A percentile compares a stretch with the other conserved stretches of the same genome.
These are phyloP conservation scores for Suillus subluteus DNA, from an alignment of 768 basidiomycete species.

Conservation along the genomic window DNA sequence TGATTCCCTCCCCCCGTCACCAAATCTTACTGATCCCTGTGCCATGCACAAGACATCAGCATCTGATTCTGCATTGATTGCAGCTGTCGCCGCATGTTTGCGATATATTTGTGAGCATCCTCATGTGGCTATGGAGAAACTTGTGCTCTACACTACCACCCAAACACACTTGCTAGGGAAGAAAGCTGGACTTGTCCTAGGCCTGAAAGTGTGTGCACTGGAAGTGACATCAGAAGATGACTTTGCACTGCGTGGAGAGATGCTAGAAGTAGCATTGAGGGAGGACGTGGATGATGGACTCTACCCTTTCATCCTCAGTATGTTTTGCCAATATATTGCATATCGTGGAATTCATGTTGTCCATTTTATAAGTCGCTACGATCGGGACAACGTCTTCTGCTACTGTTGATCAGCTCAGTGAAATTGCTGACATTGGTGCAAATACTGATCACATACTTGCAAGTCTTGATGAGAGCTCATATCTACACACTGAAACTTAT, in stretches of 20 bases:
- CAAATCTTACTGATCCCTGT: neutral
- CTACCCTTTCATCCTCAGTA: constrained; percentile 84
- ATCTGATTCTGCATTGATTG: constrained; percentile 79
- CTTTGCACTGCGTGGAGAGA: constrained; percentile 69
- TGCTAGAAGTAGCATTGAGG: constrained; percentile 60
- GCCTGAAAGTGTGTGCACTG: constrained; percentile 70
- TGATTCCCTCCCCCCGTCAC: neutral
- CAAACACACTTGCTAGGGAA: constrained; percentile 89
- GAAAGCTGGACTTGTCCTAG: constrained; percentile 81
- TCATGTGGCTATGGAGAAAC: constrained; percentile 49
- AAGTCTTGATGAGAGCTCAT: neutral
- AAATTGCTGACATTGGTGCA: constrained; percentile 73
- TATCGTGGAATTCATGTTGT: neutral
- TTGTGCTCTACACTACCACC: constrained; percentile 87
- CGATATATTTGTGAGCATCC: constrained; percentile 55
- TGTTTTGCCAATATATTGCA: neutral
- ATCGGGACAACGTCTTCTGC: constrained; percentile 94
- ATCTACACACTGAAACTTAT: constrained; percentile 38
- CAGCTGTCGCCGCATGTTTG: constrained; percentile 79
- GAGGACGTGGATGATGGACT: constrained; percentile 63
- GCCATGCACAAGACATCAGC: constrained; percentile 65
- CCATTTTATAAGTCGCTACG: constrained; percentile 66
- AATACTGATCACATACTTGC: constrained; percentile 18
- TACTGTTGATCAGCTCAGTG: constrained; percentile 77
- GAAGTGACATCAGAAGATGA: constrained; percentile 66